Conservation (phyloP, 2,329 filamentous ascomycete species). For the Fusarium nygamai region DNA sequence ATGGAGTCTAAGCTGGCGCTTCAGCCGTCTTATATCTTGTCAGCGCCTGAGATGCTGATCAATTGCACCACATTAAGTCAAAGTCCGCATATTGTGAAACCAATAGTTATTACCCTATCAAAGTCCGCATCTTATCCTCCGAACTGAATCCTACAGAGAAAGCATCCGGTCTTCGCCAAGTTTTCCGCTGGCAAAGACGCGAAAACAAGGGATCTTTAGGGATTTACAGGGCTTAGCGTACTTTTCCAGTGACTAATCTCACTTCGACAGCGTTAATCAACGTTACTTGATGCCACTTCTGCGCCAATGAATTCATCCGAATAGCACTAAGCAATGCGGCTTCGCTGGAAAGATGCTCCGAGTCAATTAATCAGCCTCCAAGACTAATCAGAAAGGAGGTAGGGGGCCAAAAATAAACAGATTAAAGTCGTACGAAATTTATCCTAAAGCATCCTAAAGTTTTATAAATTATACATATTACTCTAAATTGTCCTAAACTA, state of each 20-base stretch:
- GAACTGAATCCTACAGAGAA: neutral
- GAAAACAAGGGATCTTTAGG: neutral
- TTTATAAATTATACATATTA: neutral
- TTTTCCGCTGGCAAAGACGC: neutral
- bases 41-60: neutral
- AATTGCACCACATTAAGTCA: neutral
- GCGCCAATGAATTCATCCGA: neutral
- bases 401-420: neutral
- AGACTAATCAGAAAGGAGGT: neutral
- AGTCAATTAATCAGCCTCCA: slow-evolving; percentile 5
- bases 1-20: neutral
- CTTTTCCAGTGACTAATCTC: slow-evolving; percentile 1
- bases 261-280: slow-evolving; percentile 3
- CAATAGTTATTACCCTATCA: neutral
- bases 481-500: too few species aligned
- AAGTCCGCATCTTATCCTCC: neutral
- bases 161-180: neutral
- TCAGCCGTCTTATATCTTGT: neutral
- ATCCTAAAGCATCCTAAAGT: neutral
- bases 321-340: neutral
- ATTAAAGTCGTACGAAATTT: neutral
- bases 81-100: neutral
- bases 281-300: neutral
- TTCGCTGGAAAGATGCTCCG: slow-evolving; percentile 13
- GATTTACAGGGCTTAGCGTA: slow-evolving; percentile 4